Evolutionary conservation across 768 basidiomycete species (phyloP), one percentile per base, ranked within the genome.

Genomic region (Mycena latifolia): DNA sequence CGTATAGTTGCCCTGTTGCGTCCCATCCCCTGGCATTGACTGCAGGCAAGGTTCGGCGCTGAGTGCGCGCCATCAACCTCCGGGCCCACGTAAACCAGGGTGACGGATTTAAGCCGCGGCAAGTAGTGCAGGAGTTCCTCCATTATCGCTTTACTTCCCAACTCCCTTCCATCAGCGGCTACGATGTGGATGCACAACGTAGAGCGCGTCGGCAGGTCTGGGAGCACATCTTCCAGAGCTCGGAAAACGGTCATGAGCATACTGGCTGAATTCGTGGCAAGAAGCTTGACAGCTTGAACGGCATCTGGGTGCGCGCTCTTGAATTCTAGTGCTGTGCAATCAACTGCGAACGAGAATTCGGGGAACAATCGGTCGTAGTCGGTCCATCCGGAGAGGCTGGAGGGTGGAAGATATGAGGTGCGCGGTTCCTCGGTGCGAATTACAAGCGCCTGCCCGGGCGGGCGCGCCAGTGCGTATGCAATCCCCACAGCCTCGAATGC

Each of bases 121-220:
- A 64, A 46, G 46, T 64, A 47, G 27, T 60, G 67, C 5, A 68
- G 39, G 11, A 70, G 51, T 37, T 70, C 65, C 27, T 70, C 65
- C 50, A 56, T 59, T 52, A 70, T 66, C 2, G 4, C 57, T 12
- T 18, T 41, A 1, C 46, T 35, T 6, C 5, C 0, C 2, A 50
- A 9, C 22, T 70, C 69, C 11, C 52, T 55, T 5, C 3, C 0
- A 7, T 33, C 48, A 4, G 61, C 60, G 18, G 43, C 64, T 10
- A 70, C 52, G 29, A 70, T 37, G 35, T 70, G 69, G 18, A 70
- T 59, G 20, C 61, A 63, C 0, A 67, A 41, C 31, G 37, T 46
- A 14, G 18, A 20, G 29, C 66, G 66, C 28, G 28, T 48, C 10
- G 18, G 24, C 5, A 63, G 55, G 56, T 67, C 52, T 10, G 66